Conservation (phyloP, 2,329 filamentous ascomycete genomes). For the Fusarium pilosicola region DNA sequence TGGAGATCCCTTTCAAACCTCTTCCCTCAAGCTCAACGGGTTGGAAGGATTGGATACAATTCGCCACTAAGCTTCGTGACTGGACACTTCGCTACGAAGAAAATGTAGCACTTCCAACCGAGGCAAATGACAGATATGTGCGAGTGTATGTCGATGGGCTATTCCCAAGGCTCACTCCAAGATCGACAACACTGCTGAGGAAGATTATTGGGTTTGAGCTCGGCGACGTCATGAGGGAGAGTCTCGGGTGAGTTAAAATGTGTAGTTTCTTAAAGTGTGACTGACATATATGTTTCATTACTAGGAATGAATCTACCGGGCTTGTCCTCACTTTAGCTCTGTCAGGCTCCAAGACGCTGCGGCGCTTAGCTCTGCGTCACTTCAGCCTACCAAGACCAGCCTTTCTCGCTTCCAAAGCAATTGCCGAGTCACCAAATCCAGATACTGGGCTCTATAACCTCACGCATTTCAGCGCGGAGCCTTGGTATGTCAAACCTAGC, state of each 20-base stretch:
- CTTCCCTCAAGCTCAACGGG: background rate
- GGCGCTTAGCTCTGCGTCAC: background rate
- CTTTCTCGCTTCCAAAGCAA: background rate
- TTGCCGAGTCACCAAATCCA: background rate
- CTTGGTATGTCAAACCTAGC: background rate
- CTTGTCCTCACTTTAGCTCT: rapidly evolving
- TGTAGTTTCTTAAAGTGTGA: rapidly evolving
- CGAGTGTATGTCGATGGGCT: background rate
- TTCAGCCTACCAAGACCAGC: background rate
- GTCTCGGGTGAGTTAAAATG: rapidly evolving
- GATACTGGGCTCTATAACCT: background rate
- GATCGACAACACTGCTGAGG: background rate
- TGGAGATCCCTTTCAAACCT: background rate
- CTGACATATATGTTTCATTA: rapidly evolving
- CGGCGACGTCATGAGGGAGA: background rate
- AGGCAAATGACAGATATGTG: background rate
- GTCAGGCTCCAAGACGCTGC: rapidly evolving
- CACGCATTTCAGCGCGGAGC: background rate
- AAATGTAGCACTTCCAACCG: background rate
- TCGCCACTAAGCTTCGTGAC: background rate
- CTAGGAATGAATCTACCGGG: background rate
- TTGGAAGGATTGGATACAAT: background rate
- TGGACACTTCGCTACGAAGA: background rate
- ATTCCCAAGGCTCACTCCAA: background rate
- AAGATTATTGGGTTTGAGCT: background rate